These are phyloP conservation scores for Rhododendron kiyosumense DNA, from an alignment of 148 eudicot species.

Conservation along the genomic window DNA sequence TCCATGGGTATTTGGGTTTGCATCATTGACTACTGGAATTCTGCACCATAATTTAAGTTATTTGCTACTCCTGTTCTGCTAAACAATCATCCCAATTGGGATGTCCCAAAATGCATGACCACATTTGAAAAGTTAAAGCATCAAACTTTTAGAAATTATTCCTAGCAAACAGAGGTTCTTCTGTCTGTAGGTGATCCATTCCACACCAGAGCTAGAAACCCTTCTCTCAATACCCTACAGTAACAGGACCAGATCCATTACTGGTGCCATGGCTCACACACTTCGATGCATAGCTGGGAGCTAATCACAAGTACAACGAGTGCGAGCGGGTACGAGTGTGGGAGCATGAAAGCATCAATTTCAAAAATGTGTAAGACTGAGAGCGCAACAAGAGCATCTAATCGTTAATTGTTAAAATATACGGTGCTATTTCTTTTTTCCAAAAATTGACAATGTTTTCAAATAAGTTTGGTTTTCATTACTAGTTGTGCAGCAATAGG, in stretches of 20 bases:
- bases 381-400: neutral
- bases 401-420: no score
- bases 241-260: neutral
- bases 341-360: neutral
- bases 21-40: neutral
- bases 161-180: neutral
- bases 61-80: neutral
- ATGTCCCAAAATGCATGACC: neutral
- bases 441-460: neutral
- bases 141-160: neutral
- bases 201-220: neutral
- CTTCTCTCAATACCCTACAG: neutral
- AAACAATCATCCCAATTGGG: neutral
- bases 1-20: neutral
- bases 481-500: neutral
- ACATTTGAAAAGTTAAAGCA: neutral
- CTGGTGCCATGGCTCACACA: neutral
- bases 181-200: neutral
- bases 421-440: neutral
- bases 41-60: neutral
- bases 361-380: neutral
- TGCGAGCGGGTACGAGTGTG: neutral
- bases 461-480: neutral
- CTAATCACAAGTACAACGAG: neutral
- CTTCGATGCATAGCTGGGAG: neutral